Percentiles rank a stretch among this genome's conserved stretches.
These are phyloP conservation scores for Fusarium sp. DNA, from an alignment of 2,329 filamentous ascomycete species.

Conservation along the genomic window DNA sequence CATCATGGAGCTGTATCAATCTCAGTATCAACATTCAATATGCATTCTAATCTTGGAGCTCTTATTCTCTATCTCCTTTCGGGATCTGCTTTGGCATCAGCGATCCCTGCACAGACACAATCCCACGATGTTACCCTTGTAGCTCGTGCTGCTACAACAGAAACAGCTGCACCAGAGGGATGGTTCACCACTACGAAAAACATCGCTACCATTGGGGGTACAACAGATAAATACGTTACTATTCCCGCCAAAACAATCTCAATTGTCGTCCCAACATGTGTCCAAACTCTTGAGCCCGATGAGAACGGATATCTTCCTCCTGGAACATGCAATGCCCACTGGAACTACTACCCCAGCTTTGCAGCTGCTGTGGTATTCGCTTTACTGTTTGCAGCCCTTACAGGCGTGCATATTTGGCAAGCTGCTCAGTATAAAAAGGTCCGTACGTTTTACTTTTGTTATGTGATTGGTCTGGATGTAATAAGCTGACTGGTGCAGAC, in stretches of 20 bases:
- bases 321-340: slow-evolving; percentile 44
- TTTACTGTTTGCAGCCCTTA: slow-evolving; percentile 38
- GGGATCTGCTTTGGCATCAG: neutral
- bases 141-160: slow-evolving; percentile 3
- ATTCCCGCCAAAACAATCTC: slow-evolving; percentile 46
- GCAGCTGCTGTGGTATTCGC: slow-evolving; percentile 43
- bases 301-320: slow-evolving; percentile 47
- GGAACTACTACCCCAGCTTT: slow-evolving; percentile 48
- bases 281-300: slow-evolving; percentile 47
- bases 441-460: slow-evolving; percentile 24
- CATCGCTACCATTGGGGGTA: slow-evolving; percentile 32
- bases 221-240: slow-evolving; percentile 28
- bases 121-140: slow-evolving; percentile 12
- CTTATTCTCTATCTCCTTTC: slow-evolving; percentile 30
- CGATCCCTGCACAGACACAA: slow-evolving; percentile 15
- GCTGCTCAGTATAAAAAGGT: slow-evolving; percentile 37
- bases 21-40: neutral
- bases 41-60: slow-evolving; percentile 18
- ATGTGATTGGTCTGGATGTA: fast-evolving
- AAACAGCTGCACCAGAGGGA: slow-evolving; percentile 20
- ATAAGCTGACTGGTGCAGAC: slow-evolving; percentile 10
- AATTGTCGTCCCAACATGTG: slow-evolving; percentile 48
- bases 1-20: neutral
- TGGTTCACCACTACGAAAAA: slow-evolving; percentile 44
- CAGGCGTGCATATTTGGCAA: slow-evolving; percentile 32